A percentile compares a stretch with the other conserved stretches of the same genome.
Conservation (phyloP, 176 grass and related monocot species). For the Secale cereale region DNA sequence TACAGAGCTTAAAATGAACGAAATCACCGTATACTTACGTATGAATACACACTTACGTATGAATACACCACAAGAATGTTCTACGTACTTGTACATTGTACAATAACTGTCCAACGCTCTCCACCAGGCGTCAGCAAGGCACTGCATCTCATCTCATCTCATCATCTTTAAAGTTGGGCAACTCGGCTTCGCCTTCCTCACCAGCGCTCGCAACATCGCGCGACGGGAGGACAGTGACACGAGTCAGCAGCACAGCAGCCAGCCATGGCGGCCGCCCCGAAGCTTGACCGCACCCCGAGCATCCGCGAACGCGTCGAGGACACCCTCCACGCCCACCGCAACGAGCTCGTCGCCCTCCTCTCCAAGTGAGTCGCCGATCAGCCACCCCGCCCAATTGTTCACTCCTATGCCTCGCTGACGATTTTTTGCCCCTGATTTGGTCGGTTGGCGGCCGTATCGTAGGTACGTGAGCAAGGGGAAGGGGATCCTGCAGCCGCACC, state of each 20-base stretch:
- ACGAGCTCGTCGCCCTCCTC: slow-evolving; percentile 91
- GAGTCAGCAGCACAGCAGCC: neutral
- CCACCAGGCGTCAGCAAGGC: slow-evolving; percentile 14
- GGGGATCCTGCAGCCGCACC: slow-evolving; percentile 92
- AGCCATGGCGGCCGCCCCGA: slow-evolving; percentile 65
- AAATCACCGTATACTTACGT: no score
- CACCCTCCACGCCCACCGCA: slow-evolving; percentile 78
- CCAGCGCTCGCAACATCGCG: neutral
- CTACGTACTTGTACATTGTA: neutral
- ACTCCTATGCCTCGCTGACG: neutral
- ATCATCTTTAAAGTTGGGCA: slow-evolving; percentile 27
- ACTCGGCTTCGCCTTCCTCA: neutral
- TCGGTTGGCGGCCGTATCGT: neutral
- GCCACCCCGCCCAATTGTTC: neutral
- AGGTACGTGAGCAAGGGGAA: slow-evolving; percentile 89
- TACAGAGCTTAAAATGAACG: no score
- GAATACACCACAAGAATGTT: no score
- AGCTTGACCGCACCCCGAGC: slow-evolving; percentile 57
- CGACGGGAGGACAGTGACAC: neutral
- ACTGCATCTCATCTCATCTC: neutral
- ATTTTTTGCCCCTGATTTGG: neutral
- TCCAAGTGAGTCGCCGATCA: slow-evolving; percentile 48
- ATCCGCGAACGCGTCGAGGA: slow-evolving; percentile 87
- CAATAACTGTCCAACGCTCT: neutral
- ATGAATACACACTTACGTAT: no score